Evolutionary conservation across 768 basidiomycete genomes (phyloP).

Genomic region (Myochromella boudieri): DNA sequence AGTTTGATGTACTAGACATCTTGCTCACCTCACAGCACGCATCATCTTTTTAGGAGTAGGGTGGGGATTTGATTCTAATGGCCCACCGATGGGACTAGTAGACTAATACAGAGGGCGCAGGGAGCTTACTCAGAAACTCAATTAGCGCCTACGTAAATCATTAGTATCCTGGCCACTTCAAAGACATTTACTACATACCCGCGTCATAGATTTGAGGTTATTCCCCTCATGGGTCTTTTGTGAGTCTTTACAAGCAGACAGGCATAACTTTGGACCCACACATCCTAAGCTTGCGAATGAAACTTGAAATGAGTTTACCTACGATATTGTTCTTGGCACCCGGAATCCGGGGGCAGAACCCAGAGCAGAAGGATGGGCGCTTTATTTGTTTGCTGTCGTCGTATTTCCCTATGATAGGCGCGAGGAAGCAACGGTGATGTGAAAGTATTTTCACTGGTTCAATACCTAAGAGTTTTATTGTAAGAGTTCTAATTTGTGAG

Average conservation of each 20-base stretch:
- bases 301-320: not conserved
- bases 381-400: not conserved
- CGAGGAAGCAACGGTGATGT: too few relatives aligned
- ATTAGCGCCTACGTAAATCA: not conserved
- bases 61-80: not conserved
- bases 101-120: not conserved
- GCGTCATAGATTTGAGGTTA: not conserved
- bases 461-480: too few relatives aligned
- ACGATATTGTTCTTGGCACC: not conserved
- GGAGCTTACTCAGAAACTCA: not conserved
- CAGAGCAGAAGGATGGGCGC: not conserved
- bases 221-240: not conserved
- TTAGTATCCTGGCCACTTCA: too few relatives aligned
- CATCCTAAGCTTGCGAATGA: not conserved
- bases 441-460: too few relatives aligned
- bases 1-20: too few relatives aligned
- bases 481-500: too few relatives aligned
- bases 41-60: slow-evolving; percentile 6
- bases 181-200: not conserved
- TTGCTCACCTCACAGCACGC: not conserved
- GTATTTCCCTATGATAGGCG: not conserved
- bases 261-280: not conserved
- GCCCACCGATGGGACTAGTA: not conserved
- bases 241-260: slow-evolving; percentile 6
- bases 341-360: not conserved